Evolutionary conservation across 768 basidiomycete species (phyloP).

Genomic region (Psilocybe azurescens): DNA sequence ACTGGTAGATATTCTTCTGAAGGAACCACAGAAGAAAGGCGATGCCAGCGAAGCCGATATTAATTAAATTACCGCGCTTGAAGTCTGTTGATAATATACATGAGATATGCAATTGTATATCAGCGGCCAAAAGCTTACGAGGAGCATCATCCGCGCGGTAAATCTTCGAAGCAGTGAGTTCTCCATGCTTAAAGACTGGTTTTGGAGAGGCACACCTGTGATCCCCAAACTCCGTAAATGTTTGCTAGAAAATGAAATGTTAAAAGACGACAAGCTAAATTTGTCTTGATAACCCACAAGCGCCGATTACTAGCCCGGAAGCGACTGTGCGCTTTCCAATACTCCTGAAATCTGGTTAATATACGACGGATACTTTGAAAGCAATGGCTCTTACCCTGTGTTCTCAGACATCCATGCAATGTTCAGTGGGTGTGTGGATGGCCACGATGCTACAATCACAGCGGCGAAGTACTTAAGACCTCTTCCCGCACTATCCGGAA

Average conservation of each 20-base stretch:
- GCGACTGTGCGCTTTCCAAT: slow-evolving; percentile 39
- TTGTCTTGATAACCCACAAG: slow-evolving; percentile 25
- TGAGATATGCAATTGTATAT: neutral
- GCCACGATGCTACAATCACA: slow-evolving; percentile 41
- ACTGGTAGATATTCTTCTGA: slow-evolving; percentile 36
- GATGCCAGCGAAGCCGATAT: slow-evolving; percentile 37
- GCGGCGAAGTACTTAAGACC: slow-evolving; percentile 41
- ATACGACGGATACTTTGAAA: neutral
- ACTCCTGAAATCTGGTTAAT: slow-evolving; percentile 25
- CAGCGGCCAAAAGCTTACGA: slow-evolving; percentile 21
- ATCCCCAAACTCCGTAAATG: slow-evolving; percentile 37
- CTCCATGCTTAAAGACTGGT: neutral
- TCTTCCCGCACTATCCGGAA: slow-evolving; percentile 32
- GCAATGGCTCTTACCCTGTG: slow-evolving; percentile 29
- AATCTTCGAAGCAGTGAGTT: slow-evolving; percentile 24
- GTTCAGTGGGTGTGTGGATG: slow-evolving; percentile 42
- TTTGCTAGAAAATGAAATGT: slow-evolving; percentile 22
- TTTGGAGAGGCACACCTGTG: slow-evolving; percentile 23
- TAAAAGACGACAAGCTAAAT: neutral
- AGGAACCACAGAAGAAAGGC: slow-evolving; percentile 39
- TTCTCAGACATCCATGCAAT: slow-evolving; percentile 48
- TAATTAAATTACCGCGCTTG: slow-evolving; percentile 40
- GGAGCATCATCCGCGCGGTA: slow-evolving; percentile 43
- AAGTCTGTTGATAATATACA: slow-evolving; percentile 26
- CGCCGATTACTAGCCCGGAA: slow-evolving; percentile 40